Conservation (phyloP, 2,329 filamentous ascomycete genomes). For the Aurifilum marmelostoma region DNA sequence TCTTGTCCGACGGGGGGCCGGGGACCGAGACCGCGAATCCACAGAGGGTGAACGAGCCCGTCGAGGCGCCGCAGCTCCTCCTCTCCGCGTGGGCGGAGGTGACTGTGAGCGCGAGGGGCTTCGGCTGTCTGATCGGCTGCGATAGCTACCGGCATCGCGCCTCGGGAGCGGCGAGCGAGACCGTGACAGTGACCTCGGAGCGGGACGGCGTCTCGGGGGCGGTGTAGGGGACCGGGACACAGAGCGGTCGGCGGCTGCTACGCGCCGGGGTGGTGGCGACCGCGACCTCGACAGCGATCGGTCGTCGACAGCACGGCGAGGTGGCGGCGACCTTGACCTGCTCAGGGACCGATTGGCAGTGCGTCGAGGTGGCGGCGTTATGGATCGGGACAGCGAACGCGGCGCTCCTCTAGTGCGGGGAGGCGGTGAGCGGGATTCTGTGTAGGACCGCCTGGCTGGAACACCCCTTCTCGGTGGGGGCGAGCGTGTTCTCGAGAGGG, state of each 20-base stretch:
- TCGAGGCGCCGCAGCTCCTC: background rate
- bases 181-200: slow-evolving; percentile 16
- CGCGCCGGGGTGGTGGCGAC: slow-evolving; percentile 16
- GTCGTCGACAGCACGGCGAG: slow-evolving; percentile 11
- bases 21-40: slow-evolving; percentile 21
- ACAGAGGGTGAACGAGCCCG: slow-evolving; percentile 15
- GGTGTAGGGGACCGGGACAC: slow-evolving; percentile 20
- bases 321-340: slow-evolving; percentile 24
- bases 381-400: slow-evolving; percentile 15
- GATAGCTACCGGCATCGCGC: slow-evolving; percentile 22
- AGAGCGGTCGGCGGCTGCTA: slow-evolving; percentile 14
- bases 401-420: slow-evolving; percentile 19
- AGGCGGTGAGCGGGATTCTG: slow-evolving; percentile 26
- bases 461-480: slow-evolving; percentile 22
- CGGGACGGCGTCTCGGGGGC: slow-evolving; percentile 12
- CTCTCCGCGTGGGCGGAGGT: slow-evolving; percentile 13
- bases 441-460: slow-evolving; percentile 12
- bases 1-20: slow-evolving; percentile 19
- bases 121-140: slow-evolving; percentile 22
- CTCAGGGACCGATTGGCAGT: slow-evolving; percentile 7
- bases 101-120: slow-evolving; percentile 20
- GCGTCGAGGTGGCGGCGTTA: slow-evolving; percentile 9
- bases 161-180: slow-evolving; percentile 24
- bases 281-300: slow-evolving; percentile 14
- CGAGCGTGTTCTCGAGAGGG: slow-evolving; percentile 21